Evolutionary conservation across 2,329 filamentous ascomycete species (phyloP), one percentile per base, ranked within the genome.

Genomic region (Colletotrichum somersetense): DNA sequence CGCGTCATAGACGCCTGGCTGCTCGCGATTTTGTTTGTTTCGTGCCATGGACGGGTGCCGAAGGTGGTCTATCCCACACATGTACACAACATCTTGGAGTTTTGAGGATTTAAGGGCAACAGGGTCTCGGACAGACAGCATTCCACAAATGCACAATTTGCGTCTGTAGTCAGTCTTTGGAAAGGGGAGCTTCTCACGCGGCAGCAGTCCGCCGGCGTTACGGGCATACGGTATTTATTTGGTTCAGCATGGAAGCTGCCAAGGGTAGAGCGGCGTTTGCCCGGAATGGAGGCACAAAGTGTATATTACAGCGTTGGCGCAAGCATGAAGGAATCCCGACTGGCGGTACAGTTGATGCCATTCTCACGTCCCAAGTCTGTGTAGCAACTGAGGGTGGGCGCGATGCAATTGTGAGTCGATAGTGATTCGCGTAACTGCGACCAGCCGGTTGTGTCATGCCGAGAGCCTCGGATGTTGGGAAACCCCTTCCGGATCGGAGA

Each of bases 1-100:
- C 33, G 83, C 85, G 26, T 87, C 77, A 44, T 79, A 74, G 72
- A 38, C n/a, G 38, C 26, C 7, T 44, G 20, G 44, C 16, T 18
- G 10, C 16, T 44, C 33, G 42, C 69, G 20, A 12, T 33, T 53
- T 53, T 62, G 38, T 56, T 55, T 44, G 20, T 33, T 64, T 58
- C 52, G 26, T 48, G 23, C 38, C n/a, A 35, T 2, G 33, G 59
- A 35, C 26, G 26, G 18, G 20, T 40, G 23, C 38, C 35, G 2
- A 1, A 44, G 2, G 7, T 33, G 20, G 35, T 26, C 10, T 61
- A 46, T 35, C 18, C 26, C 23, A 18, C 55, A 50, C 46, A 30
- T 75, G 64, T 67, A 74, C 18, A 52, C 53, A 53, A 57, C 23
- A 62, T 57, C 59, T 73, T 62, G 72, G 72, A 74, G 72, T 74